phyloP scores from a whole-genome alignment of 1,139 yeast genomes.

The Trichomonascaceae sp. region DNA sequence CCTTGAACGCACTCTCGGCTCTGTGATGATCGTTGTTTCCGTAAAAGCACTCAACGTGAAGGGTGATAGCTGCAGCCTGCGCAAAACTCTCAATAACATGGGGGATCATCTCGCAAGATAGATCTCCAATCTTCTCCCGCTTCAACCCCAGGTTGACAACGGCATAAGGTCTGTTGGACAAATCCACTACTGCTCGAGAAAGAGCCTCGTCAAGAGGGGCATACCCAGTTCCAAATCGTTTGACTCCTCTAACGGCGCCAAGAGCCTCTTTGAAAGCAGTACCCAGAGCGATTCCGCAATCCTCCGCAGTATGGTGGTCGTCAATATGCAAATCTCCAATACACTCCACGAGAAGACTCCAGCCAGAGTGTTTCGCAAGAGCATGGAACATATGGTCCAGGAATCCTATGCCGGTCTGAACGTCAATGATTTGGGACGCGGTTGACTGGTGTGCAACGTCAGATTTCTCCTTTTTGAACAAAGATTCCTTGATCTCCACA shows the following conservation, averaged over 20 bases:
- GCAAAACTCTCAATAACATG: slow-evolving; percentile 93
- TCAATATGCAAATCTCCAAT: slow-evolving; percentile 91
- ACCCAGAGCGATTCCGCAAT: slow-evolving; percentile 86
- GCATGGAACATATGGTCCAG: slow-evolving; percentile 97
- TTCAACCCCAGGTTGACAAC: slow-evolving; percentile 80
- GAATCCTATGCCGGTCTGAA: slow-evolving; percentile 90
- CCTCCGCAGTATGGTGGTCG: slow-evolving; percentile 96
- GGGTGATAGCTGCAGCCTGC: slow-evolving; percentile 74
- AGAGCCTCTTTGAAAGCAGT: slow-evolving; percentile 79
- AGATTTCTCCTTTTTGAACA: slow-evolving; percentile 23
- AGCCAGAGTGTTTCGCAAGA: slow-evolving; percentile 89
- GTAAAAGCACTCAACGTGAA: slow-evolving; percentile 87
- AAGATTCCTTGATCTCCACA: slow-evolving; percentile 44
- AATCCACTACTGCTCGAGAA: slow-evolving; percentile 85
- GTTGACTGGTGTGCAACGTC: slow-evolving; percentile 46
- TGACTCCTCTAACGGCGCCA: slow-evolving; percentile 82
- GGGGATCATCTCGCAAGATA: slow-evolving; percentile 92
- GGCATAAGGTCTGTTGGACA: slow-evolving; percentile 86
- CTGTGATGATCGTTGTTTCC: slow-evolving; percentile 95
- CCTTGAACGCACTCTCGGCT: slow-evolving; percentile 92
- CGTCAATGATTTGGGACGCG: slow-evolving; percentile 53
- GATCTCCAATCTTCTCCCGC: slow-evolving; percentile 86
- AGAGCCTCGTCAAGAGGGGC: slow-evolving; percentile 96
- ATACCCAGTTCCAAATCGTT: slow-evolving; percentile 85
- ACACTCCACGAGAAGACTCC: slow-evolving; percentile 85